Conservation (phyloP, 1,284 basidiomycete genomes). For the Pyrrhoderma lamaoense region DNA sequence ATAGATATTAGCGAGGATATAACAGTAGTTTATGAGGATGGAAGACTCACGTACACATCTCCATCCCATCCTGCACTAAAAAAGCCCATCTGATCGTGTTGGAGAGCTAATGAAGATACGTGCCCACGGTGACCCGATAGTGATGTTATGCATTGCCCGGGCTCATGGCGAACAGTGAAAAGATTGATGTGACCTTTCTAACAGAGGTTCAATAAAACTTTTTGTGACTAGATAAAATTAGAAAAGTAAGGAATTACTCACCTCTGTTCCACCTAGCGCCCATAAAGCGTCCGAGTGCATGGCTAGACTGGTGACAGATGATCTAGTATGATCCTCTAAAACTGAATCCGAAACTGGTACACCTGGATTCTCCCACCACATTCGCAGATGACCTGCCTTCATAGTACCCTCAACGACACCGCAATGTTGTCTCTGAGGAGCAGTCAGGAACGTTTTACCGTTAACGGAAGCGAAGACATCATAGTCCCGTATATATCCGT, state of each 20-base stretch:
- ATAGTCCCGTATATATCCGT: conserved; percentile 91
- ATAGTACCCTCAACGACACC: conserved; percentile 88
- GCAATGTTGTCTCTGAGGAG: conserved; percentile 84
- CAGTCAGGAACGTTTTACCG: conserved; percentile 80
- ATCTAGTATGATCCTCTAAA: conserved; percentile 42
- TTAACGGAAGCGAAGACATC: conserved; percentile 88
- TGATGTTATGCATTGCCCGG: conserved; percentile 73
- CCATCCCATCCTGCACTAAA: conserved; percentile 96
- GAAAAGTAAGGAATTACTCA: conserved; percentile 34
- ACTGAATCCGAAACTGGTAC: conserved; percentile 27
- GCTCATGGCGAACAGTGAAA: conserved; percentile 88
- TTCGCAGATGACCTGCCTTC: conserved; percentile 81
- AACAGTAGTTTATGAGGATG: not conserved
- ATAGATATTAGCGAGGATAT: not conserved
- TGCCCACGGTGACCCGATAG: conserved; percentile 71
- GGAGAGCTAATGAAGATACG: conserved; percentile 80
- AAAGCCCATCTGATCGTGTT: conserved; percentile 76
- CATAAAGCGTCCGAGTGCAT: conserved; percentile 90
- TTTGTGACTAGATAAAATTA: conserved; percentile 12
- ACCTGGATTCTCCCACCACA: conserved; percentile 83
- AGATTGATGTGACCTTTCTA: conserved; percentile 85
- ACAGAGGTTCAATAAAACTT: not conserved
- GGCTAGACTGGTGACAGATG: conserved; percentile 81
- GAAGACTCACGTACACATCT: conserved; percentile 68
- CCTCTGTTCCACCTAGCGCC: conserved; percentile 80